Evolutionary conservation across 2,329 filamentous ascomycete genomes (phyloP).

Genomic region (Diaporthe caulivora): DNA sequence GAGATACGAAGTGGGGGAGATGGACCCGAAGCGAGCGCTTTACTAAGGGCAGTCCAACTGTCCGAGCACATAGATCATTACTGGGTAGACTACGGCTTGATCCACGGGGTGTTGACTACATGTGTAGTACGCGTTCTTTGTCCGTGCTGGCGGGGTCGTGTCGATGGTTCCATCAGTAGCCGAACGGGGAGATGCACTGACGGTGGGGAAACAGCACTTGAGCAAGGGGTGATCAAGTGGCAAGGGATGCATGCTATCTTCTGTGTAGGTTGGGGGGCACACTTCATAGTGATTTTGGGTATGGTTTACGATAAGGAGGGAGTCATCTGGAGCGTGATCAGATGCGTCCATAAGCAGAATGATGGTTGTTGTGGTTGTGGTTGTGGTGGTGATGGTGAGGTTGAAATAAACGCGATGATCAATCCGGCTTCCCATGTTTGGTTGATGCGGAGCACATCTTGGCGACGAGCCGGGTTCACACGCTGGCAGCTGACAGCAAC

Average conservation of each 20-base stretch:
- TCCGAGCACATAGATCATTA: background rate
- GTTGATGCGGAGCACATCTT: slow-evolving; percentile 8
- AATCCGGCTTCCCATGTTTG: background rate
- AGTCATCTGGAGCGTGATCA: slow-evolving; percentile 7
- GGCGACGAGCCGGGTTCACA: background rate
- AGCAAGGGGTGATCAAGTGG: background rate
- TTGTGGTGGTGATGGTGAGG: background rate
- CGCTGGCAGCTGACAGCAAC: slow-evolving; percentile 24
- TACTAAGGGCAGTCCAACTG: background rate
- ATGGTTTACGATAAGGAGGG: background rate
- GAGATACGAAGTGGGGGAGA: background rate
- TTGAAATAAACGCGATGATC: slow-evolving; percentile 22
- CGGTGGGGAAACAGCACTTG: background rate
- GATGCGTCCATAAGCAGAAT: background rate
- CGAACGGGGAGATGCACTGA: background rate
- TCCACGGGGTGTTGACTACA: background rate
- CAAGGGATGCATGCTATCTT: background rate
- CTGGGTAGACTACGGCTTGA: background rate
- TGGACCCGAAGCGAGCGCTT: background rate
- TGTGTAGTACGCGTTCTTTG: background rate
- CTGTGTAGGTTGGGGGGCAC: background rate
- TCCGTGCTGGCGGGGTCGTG: slow-evolving; percentile 15
- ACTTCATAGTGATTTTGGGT: background rate
- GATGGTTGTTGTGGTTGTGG: background rate
- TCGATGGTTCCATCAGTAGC: slow-evolving; percentile 12